A percentile compares a stretch with the other conserved stretches of the same genome.
Evolutionary conservation across 2,329 filamentous ascomycete species (phyloP).

Genomic region (Alternaria dauci): DNA sequence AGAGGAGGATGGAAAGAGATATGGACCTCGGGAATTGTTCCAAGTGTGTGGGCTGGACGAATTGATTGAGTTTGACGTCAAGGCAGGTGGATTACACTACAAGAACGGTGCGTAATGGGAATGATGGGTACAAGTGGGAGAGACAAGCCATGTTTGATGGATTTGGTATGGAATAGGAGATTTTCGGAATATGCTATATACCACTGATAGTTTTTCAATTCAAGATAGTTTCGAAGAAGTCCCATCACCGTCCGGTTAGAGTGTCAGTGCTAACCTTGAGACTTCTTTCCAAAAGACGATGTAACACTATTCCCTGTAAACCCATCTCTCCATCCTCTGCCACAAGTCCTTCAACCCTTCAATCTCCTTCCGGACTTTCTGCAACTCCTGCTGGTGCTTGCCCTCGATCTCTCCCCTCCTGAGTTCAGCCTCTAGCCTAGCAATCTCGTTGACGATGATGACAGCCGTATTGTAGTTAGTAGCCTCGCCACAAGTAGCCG

Average conservation of each 20-base stretch:
- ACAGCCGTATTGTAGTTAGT: not conserved
- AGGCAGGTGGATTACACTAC: conserved; percentile 54
- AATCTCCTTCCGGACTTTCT: not conserved
- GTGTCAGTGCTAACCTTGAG: not conserved
- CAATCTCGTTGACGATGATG: not conserved
- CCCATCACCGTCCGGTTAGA: not conserved
- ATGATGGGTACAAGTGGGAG: not conserved
- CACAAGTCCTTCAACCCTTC: not conserved
- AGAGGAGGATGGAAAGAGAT: conserved; percentile 54
- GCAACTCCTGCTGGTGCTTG: not conserved
- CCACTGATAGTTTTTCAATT: conserved; percentile 2
- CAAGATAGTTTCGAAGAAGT: not conserved
- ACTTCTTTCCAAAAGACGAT: not conserved
- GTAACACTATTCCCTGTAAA: not conserved
- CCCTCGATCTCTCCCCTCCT: not conserved
- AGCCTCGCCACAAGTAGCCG: not conserved
- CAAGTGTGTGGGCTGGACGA: conserved; percentile 63
- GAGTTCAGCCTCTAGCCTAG: not conserved
- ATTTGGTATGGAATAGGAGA: not conserved
- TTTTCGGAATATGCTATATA: not conserved
- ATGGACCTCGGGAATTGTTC: conserved; percentile 60
- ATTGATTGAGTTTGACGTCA: conserved; percentile 59
- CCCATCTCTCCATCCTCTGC: not conserved
- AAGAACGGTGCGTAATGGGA: conserved; percentile 21
- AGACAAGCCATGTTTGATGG: not conserved